Evolutionary conservation across 192 early-diverging fungal genomes (phyloP).

Genomic region (Coemansia guatemalensis): DNA sequence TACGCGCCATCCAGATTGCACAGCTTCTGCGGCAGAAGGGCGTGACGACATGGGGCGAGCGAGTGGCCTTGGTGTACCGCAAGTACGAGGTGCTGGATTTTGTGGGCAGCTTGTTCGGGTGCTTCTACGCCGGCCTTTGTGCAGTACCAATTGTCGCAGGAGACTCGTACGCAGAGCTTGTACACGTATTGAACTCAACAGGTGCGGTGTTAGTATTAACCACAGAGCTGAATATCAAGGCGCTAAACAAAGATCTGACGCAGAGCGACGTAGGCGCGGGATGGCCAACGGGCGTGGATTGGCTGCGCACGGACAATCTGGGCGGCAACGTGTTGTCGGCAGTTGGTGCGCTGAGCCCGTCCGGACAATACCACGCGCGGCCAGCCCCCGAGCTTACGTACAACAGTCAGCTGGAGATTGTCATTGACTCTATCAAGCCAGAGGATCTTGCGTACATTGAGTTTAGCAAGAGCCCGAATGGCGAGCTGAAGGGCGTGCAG

Average conservation of each 20-base stretch:
- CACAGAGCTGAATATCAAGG: conserved; percentile 74
- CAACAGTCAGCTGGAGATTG: conserved; percentile 18
- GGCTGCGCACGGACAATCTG: conserved; percentile 84
- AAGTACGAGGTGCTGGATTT: conserved; percentile 83
- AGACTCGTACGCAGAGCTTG: conserved; percentile 77
- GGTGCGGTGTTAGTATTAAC: conserved; percentile 71
- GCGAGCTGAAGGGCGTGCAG: conserved; percentile 81
- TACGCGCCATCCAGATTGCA: conserved; percentile 69
- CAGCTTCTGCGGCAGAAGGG: conserved; percentile 65
- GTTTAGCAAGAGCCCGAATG: conserved; percentile 79
- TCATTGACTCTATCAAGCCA: conserved; percentile 20
- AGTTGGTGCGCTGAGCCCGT: conserved; percentile 26
- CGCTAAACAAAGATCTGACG: conserved; percentile 71
- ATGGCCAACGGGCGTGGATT: conserved; percentile 67
- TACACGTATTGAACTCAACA: conserved; percentile 71
- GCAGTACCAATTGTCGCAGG: conserved; percentile 84
- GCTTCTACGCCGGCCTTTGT: conserved; percentile 75
- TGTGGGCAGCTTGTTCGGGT: conserved; percentile 77
- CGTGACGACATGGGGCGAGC: conserved; percentile 61
- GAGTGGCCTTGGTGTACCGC: conserved; percentile 76
- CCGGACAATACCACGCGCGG: conserved; percentile 27
- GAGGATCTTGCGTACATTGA: conserved; percentile 81
- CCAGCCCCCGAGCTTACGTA: conserved; percentile 9
- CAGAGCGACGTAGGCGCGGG: conserved; percentile 54
- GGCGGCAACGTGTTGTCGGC: conserved; percentile 58